Evolutionary conservation across 1,139 yeast genomes (phyloP).

Genomic region (Hyphopichia pseudoburtonii): DNA sequence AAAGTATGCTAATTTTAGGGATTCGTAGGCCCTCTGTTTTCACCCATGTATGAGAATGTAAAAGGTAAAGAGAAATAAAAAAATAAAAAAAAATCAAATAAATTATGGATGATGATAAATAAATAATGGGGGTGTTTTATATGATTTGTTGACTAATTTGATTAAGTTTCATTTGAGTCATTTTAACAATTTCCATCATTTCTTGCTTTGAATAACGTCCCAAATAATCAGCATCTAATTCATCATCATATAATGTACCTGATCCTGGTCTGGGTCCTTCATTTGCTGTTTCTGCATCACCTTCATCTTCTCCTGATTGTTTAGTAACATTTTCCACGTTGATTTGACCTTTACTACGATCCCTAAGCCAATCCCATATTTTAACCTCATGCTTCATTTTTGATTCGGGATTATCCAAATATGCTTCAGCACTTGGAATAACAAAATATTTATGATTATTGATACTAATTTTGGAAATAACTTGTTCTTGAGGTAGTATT

Average conservation of each 20-base stretch:
- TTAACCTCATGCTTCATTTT: conserved; percentile 56
- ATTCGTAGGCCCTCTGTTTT: too few relatives aligned
- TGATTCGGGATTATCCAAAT: conserved; percentile 31
- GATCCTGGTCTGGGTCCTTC: too few relatives aligned
- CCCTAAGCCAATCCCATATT: conserved; percentile 82
- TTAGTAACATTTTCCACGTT: conserved; percentile 8
- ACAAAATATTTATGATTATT: conserved; percentile 45
- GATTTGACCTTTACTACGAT: conserved; percentile 39
- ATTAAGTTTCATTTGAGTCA: conserved; percentile 54
- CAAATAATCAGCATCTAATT: conserved; percentile 4
- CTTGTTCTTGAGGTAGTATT: conserved; percentile 7
- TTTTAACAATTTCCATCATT: conserved; percentile 50
- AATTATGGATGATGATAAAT: too few relatives aligned
- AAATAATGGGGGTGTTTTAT: too few relatives aligned
- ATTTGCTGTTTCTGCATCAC: too few relatives aligned
- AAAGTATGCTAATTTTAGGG: too few relatives aligned
- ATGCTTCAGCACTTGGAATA: conserved; percentile 47
- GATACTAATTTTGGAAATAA: conserved; percentile 27
- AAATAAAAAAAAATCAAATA: too few relatives aligned
- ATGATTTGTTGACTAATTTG: conserved; percentile 17
- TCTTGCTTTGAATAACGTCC: conserved; percentile 42
- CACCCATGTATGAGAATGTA: too few relatives aligned
- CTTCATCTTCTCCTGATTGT: conserved; percentile 9
- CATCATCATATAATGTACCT: neutral
- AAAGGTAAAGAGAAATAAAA: too few relatives aligned